Evolutionary conservation across 2,329 filamentous ascomycete genomes (phyloP).

Genomic region (Penicillium sp.): DNA sequence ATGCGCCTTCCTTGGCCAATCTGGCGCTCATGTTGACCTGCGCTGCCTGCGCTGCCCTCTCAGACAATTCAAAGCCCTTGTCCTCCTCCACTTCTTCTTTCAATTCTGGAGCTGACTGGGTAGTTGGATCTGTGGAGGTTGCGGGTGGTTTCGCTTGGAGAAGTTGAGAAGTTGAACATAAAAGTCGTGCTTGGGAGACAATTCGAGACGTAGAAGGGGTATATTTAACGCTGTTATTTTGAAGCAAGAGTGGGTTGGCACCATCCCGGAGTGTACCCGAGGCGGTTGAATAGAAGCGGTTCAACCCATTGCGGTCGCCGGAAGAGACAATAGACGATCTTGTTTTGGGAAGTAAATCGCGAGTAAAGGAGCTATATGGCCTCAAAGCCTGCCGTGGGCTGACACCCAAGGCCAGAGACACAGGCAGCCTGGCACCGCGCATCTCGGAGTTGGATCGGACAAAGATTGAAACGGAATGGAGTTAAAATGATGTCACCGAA

Average conservation of each 20-base stretch:
- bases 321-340: background rate
- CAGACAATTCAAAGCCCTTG: constrained; percentile 67
- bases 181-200: constrained; percentile 25
- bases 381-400: constrained; percentile 28
- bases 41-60: constrained; percentile 81
- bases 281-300: constrained; percentile 27
- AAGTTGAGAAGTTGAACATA: constrained; percentile 30
- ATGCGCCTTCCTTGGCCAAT: constrained; percentile 74
- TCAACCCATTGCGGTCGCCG: constrained; percentile 12
- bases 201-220: constrained; percentile 17
- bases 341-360: constrained; percentile 19
- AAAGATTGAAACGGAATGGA: constrained; percentile 17
- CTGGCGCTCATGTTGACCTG: constrained; percentile 87
- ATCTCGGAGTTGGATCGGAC: constrained; percentile 34
- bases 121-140: constrained; percentile 23
- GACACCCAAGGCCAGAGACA: constrained; percentile 35
- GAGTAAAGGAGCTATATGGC: constrained; percentile 18
- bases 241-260: constrained; percentile 17
- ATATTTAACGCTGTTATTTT: constrained; percentile 15
- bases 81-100: constrained; percentile 55
- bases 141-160: constrained; percentile 30
- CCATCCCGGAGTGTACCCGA: constrained; percentile 24
- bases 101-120: constrained; percentile 40
- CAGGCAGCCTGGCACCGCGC: constrained; percentile 44
- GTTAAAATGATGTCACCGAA: constrained; percentile 29